These are phyloP conservation scores for Elaeagnus macrophylla DNA, from an alignment of 306 rosid species.

Conservation along the genomic window DNA sequence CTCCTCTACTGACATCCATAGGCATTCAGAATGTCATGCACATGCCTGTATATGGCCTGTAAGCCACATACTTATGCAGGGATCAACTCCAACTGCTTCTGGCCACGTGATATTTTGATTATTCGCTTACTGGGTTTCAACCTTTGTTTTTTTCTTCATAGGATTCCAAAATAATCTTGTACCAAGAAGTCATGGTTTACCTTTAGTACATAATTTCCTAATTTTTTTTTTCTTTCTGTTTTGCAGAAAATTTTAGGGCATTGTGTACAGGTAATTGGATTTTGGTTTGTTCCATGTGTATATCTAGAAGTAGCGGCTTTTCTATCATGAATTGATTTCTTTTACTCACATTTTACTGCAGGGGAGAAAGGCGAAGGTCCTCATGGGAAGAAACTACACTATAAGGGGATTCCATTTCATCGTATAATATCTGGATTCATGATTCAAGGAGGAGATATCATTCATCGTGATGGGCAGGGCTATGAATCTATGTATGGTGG, in stretches of 20 bases:
- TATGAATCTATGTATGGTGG: constrained; percentile 68
- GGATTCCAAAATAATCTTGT: neutral
- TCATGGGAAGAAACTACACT: constrained; percentile 48
- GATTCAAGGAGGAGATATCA: constrained; percentile 83
- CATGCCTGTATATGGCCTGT: too few relatives aligned
- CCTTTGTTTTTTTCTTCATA: neutral
- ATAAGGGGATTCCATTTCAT: constrained; percentile 67
- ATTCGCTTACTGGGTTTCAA: too few relatives aligned
- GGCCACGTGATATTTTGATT: too few relatives aligned
- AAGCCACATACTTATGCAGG: too few relatives aligned
- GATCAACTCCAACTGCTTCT: too few relatives aligned
- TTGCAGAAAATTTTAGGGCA: constrained; percentile 74
- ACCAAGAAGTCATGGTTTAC: neutral
- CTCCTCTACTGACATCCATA: too few relatives aligned
- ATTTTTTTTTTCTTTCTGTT: constrained; percentile 4
- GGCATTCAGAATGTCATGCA: too few relatives aligned
- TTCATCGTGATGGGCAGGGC: constrained; percentile 53
- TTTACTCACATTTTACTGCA: constrained; percentile 11
- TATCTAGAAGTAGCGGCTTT: too few relatives aligned
- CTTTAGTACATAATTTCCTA: constrained; percentile 18
- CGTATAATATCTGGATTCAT: constrained; percentile 68
- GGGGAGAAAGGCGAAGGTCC: constrained; percentile 63
- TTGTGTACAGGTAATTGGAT: constrained; percentile 67
- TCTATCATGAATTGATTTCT: neutral
- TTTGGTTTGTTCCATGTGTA: constrained; percentile 5